Base-by-base conservation (phyloP, 1,284 basidiomycete genomes). In the Ceratobasidium sp. region DNA sequence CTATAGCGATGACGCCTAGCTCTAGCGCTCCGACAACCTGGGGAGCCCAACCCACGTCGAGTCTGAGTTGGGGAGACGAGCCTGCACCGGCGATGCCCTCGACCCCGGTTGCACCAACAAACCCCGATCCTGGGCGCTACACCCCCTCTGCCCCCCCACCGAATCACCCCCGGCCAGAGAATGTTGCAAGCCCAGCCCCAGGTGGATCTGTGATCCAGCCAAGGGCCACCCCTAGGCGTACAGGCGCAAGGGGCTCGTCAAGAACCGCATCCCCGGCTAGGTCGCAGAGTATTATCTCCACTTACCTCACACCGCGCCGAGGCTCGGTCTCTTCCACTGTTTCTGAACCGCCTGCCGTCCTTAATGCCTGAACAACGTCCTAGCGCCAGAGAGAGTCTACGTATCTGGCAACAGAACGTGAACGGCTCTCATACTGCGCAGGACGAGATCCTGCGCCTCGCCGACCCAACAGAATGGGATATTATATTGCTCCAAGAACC, bases 401-500 rank as follows among this genome's bases (percentile, higher is more conserved):
- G 72, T 3, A 77, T 81, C 16, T 79, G 77, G 76, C 79, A 80
- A 60, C 77, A 78, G n/a, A 76, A 78, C 58, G 32, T 79, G 12
- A 80, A 79, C 71, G 79, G 78, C 26, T 80, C 80, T 0, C 9
- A 61, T 8, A n/a, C n/a, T 2, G 76, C 80, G 41, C 78, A 76
- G 41, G 30, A 64, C 50, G 72, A 73, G 36, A 1, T 82, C 61
- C 73, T 81, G 28, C 18, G 77, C 67, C 3, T 74, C 53, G 61
- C 64, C n/a, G 12, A 23, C 18, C 72, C 75, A 52, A n/a, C 60
- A 67, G 59, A 78, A 75, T 78, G 73, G 58, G 78, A 82, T 61
- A 75, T 83, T 1, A 30, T 80, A 0, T 73, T 79, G 0, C 41
- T 83, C 0, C 81, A 82, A 70, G 82, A 83, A 77, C 82, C 81